Evolutionary conservation across 139 green algal genomes (phyloP).

Genomic region (Yamagishiella unicocca): DNA sequence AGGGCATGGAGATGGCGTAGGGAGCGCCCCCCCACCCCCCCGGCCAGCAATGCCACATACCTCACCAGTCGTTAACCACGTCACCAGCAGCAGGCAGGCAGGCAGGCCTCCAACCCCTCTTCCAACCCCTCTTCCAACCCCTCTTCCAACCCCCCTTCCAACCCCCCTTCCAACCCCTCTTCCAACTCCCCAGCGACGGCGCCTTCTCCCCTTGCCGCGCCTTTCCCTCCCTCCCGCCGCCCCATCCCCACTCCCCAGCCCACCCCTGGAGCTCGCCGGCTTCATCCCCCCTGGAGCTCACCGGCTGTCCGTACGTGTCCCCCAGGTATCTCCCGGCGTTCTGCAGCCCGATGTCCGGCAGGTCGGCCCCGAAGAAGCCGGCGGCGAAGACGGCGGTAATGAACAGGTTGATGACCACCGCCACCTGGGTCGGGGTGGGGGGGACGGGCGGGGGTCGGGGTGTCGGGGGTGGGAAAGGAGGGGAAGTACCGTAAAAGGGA

Average conservation of each 20-base stretch:
- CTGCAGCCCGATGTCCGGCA: conserved; percentile 77
- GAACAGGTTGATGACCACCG: conserved; percentile 91
- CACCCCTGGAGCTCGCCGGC: too few species aligned
- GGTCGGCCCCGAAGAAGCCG: conserved; percentile 66
- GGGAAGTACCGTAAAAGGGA: neutral
- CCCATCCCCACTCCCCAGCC: too few species aligned
- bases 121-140: neutral
- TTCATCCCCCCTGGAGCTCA: too few species aligned
- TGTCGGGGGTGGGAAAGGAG: neutral
- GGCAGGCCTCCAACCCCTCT: too few species aligned
- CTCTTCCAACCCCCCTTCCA: neutral
- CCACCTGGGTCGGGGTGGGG: conserved; percentile 57
- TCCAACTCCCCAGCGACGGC: too few species aligned
- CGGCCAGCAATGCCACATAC: too few species aligned
- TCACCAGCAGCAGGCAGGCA: too few species aligned
- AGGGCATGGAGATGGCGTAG: too few species aligned
- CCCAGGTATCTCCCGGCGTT: conserved; percentile 76
- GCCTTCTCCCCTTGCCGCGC: too few species aligned
- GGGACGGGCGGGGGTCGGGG: conserved; percentile 42
- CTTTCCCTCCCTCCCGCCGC: neutral
- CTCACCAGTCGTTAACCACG: too few species aligned
- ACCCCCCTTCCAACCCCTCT: neutral
- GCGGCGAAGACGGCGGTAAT: conserved; percentile 86
- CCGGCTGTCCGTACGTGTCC: conserved; percentile 60
- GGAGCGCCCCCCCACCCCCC: too few species aligned